Evolutionary conservation across 2,329 filamentous ascomycete genomes (phyloP), one percentile per base, ranked within the genome.

Genomic region (Pseudogymnoascus sp.): DNA sequence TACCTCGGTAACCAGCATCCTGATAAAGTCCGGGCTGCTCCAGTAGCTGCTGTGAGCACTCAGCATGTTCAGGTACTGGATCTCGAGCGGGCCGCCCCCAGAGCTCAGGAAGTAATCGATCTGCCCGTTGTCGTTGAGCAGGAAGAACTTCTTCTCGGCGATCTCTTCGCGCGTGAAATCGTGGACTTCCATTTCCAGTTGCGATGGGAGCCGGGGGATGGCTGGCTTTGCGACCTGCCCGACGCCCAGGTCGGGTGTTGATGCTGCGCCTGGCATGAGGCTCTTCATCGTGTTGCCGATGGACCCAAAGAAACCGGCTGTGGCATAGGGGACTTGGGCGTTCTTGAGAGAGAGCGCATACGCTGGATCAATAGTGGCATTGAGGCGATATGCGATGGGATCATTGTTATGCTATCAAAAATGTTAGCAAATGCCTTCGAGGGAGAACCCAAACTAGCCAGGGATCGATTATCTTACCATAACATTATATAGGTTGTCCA

Each of bases 401-500:
- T 86, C 84, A 69, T 86, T 83, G 66, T 80, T 82, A 40, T 74
- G 84, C 59, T 61, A 42, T 26, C 79, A 31, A 26, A 40, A 9
- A 26, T 10, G 8, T 61, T 28, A 61, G 26, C 59, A 42, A 44
- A 47, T 6, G 28, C 5, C 6, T 21, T 26, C 19, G 4, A 13
- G 26, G 19, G 31, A 11, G n/a, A 9, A 10, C 7, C 50, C n/a
- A 47, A 42, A 86, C 9, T n/a, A 38, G 8, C 7, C 1, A 11
- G 4, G 15, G 26, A 53, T 13, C 9, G 2, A 5, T 33, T 33
- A 35, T 35, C 59, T 61, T 61, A 61, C 59, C 72, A 97, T 84
- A 67, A 99, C 84, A 71, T 99, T 99, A 80, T 97, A 99, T 64
- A 99, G 83, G 73, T 97, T 99, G 77, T 97, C 91, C 1, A 97